phyloP scores from a whole-genome alignment of 495 filamentous ascomycete species.

The Aspergillus campestris region DNA sequence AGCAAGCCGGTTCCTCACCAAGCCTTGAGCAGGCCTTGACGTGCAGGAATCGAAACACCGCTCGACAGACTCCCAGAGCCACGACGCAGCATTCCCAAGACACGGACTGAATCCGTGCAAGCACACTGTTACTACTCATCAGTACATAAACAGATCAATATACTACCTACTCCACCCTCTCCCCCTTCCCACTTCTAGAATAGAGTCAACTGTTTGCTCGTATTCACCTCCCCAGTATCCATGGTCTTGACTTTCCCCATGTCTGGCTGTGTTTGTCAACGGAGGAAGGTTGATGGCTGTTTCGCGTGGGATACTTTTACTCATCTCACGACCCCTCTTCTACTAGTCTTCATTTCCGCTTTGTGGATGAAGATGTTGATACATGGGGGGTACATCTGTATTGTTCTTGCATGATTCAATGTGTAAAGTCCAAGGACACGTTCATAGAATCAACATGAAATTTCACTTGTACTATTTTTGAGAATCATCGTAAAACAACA shows the following conservation, averaged over 20 bases:
- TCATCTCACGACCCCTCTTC: conserved; percentile 17
- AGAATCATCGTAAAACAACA: neutral
- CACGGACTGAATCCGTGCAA: too few species aligned
- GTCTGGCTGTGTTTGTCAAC: conserved; percentile 46
- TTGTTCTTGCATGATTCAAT: too few species aligned
- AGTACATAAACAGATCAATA: neutral
- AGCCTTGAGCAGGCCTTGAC: too few species aligned
- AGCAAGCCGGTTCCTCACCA: too few species aligned
- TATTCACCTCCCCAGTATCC: conserved; percentile 42
- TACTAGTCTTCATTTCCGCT: conserved; percentile 13
- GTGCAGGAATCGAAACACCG: too few species aligned
- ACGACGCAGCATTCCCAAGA: too few species aligned
- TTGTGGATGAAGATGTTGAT: conserved; percentile 12
- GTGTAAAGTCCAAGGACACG: too few species aligned
- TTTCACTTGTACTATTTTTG: too few species aligned
- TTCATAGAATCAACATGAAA: too few species aligned
- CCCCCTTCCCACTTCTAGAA: neutral
- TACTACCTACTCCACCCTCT: neutral
- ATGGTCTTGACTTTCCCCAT: conserved; percentile 37
- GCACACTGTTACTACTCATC: too few species aligned
- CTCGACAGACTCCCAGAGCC: too few species aligned
- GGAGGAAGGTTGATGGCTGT: conserved; percentile 37
- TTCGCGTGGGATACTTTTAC: conserved; percentile 21
- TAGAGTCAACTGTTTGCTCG: neutral
- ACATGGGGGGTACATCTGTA: conserved; percentile 18